Evolutionary conservation across 2,329 filamentous ascomycete genomes (phyloP), one percentile per base, ranked within the genome.

Genomic region (Atkinsonella hypoxylon): DNA sequence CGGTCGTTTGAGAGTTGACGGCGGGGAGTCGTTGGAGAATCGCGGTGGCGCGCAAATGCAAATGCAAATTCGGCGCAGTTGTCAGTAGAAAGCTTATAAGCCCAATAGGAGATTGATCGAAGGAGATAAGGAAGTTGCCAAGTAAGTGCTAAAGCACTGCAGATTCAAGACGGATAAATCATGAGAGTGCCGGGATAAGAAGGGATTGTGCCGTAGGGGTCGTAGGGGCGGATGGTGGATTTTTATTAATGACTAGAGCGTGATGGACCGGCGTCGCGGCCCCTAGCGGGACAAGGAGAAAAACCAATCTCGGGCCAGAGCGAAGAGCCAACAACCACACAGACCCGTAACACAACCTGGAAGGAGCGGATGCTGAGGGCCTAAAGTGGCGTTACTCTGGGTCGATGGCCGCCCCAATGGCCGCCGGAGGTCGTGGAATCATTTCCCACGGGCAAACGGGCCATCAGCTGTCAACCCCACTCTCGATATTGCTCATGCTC

Each of bases 381-480:
- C 6, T 26, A 38, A 48, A 32, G 50, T 50, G 48, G 51, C 48
- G 45, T 50, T 48, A 53, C 43, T 45, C 20, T 50, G 45, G 44
- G 34, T 38, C 22, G 47, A 49, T 47, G 43, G 13, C 17, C 18
- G 31, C 20, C 36, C 18, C 32, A 11, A 12, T 3, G 22, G n/a
- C n/a, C 22, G 3, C 22, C 22, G 22, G 22, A 26, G 22, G 22
- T 26, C 22, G 6, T 6, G n/a, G n/a, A n/a, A n/a, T n/a, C n/a
- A 6, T 26, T 26, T 26, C 22, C 3, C 22, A 26, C 22, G 22
- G 22, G 22, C 22, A 26, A n/a, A n/a, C n/a, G n/a, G n/a, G n/a
- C n/a, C n/a, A n/a, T n/a, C n/a, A n/a, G n/a, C n/a, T n/a, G n/a
- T n/a, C n/a, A n/a, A n/a, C n/a, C n/a, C n/a, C n/a, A n/a, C n/a